A percentile compares a stretch with the other conserved stretches of the same genome.
Evolutionary conservation across 2,329 filamentous ascomycete species (phyloP).

Genomic region (Shiraia sp.): DNA sequence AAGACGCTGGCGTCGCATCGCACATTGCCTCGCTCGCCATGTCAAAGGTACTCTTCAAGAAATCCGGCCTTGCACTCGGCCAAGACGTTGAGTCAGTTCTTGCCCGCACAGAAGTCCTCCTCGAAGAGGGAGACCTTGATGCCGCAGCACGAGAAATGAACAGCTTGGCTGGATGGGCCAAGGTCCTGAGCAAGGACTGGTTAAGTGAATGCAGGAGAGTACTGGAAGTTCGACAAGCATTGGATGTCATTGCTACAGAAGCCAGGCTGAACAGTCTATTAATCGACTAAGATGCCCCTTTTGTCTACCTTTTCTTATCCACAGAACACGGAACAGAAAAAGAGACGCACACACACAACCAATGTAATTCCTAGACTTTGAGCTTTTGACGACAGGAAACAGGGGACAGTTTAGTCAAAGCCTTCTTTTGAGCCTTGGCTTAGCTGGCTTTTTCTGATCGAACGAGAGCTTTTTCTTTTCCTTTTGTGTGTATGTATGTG

Average conservation of each 20-base stretch:
- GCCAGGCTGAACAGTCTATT: constrained; percentile 85
- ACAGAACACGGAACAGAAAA: neutral
- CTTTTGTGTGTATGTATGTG: too few relatives aligned
- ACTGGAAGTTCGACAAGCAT: constrained; percentile 91
- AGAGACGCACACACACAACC: too few relatives aligned
- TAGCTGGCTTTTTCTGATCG: too few relatives aligned
- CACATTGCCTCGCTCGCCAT: constrained; percentile 89
- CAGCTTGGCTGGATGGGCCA: constrained; percentile 87
- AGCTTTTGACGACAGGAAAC: too few relatives aligned
- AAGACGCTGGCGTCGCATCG: constrained; percentile 90
- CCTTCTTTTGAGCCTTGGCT: too few relatives aligned
- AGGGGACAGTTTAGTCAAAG: too few relatives aligned
- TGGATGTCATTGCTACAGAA: constrained; percentile 93
- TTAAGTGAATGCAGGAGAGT: constrained; percentile 86
- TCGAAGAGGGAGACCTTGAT: constrained; percentile 93
- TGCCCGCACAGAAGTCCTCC: constrained; percentile 81
- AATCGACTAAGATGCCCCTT: constrained; percentile 61
- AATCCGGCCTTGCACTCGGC: constrained; percentile 73
- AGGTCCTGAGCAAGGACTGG: constrained; percentile 94
- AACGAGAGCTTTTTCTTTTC: too few relatives aligned
- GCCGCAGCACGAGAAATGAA: constrained; percentile 95
- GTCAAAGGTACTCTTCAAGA: constrained; percentile 95
- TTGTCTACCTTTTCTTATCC: neutral
- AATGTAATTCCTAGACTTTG: too few relatives aligned
- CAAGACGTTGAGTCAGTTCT: constrained; percentile 94